A percentile compares a stretch with the other conserved stretches of the same genome.
Evolutionary conservation across 2,329 filamentous ascomycete species (phyloP).

Genomic region (Chrysosporium queenslandicum): DNA sequence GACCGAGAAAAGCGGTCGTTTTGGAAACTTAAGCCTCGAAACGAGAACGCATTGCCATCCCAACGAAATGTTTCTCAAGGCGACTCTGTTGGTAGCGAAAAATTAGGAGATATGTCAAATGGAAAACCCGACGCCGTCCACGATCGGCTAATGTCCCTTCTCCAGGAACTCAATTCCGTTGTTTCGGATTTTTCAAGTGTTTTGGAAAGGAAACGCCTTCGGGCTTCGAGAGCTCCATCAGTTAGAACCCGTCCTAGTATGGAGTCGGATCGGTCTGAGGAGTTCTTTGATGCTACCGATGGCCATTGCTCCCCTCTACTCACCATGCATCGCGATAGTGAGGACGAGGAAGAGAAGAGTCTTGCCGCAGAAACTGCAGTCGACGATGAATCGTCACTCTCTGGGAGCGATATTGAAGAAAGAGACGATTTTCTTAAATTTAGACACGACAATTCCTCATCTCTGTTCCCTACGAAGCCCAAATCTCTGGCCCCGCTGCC

Average conservation of each 20-base stretch:
- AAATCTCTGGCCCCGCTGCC: slow-evolving; percentile 71
- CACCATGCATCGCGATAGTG: slow-evolving; percentile 62
- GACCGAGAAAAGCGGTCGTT: slow-evolving; percentile 59
- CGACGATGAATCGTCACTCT: slow-evolving; percentile 44
- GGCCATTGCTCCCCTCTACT: slow-evolving; percentile 56
- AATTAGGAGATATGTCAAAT: slow-evolving; percentile 18
- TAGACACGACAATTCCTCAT: slow-evolving; percentile 31
- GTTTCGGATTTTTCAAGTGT: slow-evolving; percentile 72
- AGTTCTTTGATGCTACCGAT: slow-evolving; percentile 88
- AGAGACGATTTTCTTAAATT: slow-evolving; percentile 32
- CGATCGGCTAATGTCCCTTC: slow-evolving; percentile 71
- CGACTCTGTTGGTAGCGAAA: slow-evolving; percentile 19
- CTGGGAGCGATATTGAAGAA: slow-evolving; percentile 50
- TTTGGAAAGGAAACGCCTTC: slow-evolving; percentile 70
- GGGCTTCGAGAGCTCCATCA: slow-evolving; percentile 48
- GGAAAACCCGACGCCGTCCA: slow-evolving; percentile 46
- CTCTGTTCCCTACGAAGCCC: slow-evolving; percentile 63
- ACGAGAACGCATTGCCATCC: slow-evolving; percentile 30
- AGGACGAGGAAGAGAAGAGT: slow-evolving; percentile 55
- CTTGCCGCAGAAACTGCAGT: slow-evolving; percentile 41
- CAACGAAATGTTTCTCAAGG: slow-evolving; percentile 34
- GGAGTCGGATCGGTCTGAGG: slow-evolving; percentile 70
- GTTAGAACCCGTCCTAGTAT: slow-evolving; percentile 56
- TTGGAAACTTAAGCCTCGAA: slow-evolving; percentile 73
- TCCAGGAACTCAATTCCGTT: slow-evolving; percentile 74